Evolutionary conservation across 257 asterid species (phyloP), one percentile per base, ranked within the genome.

Genomic region (Solanum gracilifrons): DNA sequence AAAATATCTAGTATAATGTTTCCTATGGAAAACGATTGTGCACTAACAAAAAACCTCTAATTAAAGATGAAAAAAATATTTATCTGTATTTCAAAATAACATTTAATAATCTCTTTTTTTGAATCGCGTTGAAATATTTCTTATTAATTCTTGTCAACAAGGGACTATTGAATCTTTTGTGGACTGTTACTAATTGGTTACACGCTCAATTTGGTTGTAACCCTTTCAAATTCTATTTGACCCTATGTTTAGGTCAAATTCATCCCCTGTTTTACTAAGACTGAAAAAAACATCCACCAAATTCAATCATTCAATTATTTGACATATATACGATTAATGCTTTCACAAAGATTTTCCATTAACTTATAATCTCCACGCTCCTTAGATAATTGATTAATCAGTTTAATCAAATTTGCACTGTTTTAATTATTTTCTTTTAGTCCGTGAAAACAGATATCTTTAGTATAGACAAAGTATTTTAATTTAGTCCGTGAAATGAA

Each of bases 1-100:
- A 72, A 4, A 0, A 33, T 33, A 35, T 73, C 0, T 20, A 20
- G 1, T 35, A 31, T 31, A 31, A 0, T 8, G 0, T 69, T 69
- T 69, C 1, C 1, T 13, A 69, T 15, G 2, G 2, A 31, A 33
- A 4, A 32, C 0, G 1, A 8, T 20, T 10, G 1, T 1, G 1
- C 6, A 5, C 18, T 6, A 20, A 18, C 9, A 1, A 16, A 1
- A 72, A 35, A 18, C 0, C 7, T 69, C 3, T 15, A 5, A 15
- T 31, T 29, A 71, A 31, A 73, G 1, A 73, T 18, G 1, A 33
- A 18, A 20, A 20, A 4, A 18, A 5, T 33, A 33, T 4, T 32
- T 73, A 8, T 72, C 0, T 15, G 0, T 32, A 32, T 72, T 29
- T 18, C 75, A 13, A 8, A 6, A 13, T 3, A 29, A 68, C 2